Evolutionary conservation across 306 rosid species (phyloP).

Genomic region (Dicorynia guianensis): DNA sequence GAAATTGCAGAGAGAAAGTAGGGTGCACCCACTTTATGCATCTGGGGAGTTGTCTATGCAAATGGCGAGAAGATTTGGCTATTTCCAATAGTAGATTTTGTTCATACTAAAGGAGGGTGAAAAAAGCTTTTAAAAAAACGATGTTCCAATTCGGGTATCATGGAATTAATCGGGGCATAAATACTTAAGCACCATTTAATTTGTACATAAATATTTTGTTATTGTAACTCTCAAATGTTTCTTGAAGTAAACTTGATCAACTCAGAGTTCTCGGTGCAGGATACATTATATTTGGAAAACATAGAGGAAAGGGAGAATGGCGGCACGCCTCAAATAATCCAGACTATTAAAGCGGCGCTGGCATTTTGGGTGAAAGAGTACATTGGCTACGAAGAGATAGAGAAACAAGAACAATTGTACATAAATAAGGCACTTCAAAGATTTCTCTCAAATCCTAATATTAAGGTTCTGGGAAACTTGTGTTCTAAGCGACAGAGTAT

Average conservation of each 20-base stretch:
- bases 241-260: constrained; percentile 15
- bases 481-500: constrained; percentile 69
- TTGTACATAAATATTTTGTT: neutral
- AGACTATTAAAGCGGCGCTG: constrained; percentile 80
- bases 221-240: neutral
- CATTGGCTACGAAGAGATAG: constrained; percentile 66
- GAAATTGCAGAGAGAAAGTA: neutral
- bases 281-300: constrained; percentile 70
- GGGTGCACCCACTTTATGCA: neutral
- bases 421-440: constrained; percentile 59
- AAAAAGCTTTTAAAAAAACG: neutral
- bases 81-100: neutral
- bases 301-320: constrained; percentile 89
- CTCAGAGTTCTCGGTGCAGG: constrained; percentile 54
- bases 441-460: constrained; percentile 63
- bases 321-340: constrained; percentile 91
- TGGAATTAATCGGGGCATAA: neutral
- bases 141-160: neutral
- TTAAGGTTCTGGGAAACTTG: constrained; percentile 68
- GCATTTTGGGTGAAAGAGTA: constrained; percentile 88
- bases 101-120: neutral
- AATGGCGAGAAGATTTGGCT: neutral
- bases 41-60: neutral
- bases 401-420: constrained; percentile 60
- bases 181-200: neutral